Conservation (phyloP, 305 asterid species). For the Plantago lanceolata region DNA sequence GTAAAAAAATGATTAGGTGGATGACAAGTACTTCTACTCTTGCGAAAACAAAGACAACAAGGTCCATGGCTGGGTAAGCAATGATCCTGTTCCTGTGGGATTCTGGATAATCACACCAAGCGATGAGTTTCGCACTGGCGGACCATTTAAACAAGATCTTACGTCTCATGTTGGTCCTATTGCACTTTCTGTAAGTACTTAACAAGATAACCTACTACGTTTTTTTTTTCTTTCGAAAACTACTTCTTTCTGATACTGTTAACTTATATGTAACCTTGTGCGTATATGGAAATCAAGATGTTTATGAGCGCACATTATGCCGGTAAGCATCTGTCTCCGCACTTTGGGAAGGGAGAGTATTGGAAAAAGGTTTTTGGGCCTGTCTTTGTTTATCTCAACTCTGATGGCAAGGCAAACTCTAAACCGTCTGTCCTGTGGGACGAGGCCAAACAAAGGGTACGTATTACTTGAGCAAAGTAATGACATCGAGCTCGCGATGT, state of each 20-base stretch:
- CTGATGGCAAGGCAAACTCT: constrained; percentile 27
- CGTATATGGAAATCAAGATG: constrained; percentile 30
- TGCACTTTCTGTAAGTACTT: neutral
- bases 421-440: constrained; percentile 53
- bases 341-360: constrained; percentile 36
- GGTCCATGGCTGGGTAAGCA: constrained; percentile 7
- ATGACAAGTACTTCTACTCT: constrained; percentile 11
- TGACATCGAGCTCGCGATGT: neutral
- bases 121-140: constrained; percentile 6
- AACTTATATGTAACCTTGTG: neutral
- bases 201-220: neutral
- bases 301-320: constrained; percentile 61
- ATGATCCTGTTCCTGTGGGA: neutral
- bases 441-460: constrained; percentile 56
- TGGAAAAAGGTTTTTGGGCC: constrained; percentile 84
- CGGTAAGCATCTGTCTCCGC: constrained; percentile 41
- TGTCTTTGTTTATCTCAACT: constrained; percentile 50
- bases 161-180: constrained; percentile 10
- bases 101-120: constrained; percentile 10
- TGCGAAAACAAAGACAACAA: constrained; percentile 6
- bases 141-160: constrained; percentile 4
- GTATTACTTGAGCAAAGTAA: too few species aligned
- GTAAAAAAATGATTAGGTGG: neutral
- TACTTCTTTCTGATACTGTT: neutral
- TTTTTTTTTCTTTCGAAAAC: neutral